These are phyloP conservation scores for Venturia aucupariae DNA, from an alignment of 2,329 filamentous ascomycete genomes.

Conservation along the genomic window DNA sequence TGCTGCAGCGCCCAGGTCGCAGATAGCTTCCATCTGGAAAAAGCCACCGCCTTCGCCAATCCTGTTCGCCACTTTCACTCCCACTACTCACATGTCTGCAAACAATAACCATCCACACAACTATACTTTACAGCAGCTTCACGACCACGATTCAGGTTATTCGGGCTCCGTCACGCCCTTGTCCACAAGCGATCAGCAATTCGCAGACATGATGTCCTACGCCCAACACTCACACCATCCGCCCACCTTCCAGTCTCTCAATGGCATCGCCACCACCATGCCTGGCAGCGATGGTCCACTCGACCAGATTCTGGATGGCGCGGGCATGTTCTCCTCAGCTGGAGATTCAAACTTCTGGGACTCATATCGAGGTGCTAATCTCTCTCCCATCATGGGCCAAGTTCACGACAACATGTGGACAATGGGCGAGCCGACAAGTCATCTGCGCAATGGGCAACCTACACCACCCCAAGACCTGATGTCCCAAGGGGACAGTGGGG, in stretches of 20 bases:
- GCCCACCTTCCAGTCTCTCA: background rate
- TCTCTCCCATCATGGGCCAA: background rate
- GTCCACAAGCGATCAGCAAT: background rate
- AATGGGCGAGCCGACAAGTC: background rate
- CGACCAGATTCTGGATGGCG: background rate
- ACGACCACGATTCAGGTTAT: background rate
- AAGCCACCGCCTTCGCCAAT: background rate
- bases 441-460: background rate
- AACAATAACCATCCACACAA: background rate
- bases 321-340: background rate
- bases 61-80: background rate
- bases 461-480: background rate
- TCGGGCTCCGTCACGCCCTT: background rate
- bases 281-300: background rate
- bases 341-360: background rate
- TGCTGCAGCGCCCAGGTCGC: background rate
- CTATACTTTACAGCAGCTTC: background rate
- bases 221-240: background rate
- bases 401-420: background rate
- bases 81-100: background rate
- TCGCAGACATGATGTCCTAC: conserved; percentile 1
- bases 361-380: background rate
- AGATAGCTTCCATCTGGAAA: background rate
- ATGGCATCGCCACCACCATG: background rate
- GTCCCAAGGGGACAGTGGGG: background rate